These are phyloP conservation scores for Pythium insidiosum DNA, from an alignment of 352 stramenopile genomes.

Conservation along the genomic window DNA sequence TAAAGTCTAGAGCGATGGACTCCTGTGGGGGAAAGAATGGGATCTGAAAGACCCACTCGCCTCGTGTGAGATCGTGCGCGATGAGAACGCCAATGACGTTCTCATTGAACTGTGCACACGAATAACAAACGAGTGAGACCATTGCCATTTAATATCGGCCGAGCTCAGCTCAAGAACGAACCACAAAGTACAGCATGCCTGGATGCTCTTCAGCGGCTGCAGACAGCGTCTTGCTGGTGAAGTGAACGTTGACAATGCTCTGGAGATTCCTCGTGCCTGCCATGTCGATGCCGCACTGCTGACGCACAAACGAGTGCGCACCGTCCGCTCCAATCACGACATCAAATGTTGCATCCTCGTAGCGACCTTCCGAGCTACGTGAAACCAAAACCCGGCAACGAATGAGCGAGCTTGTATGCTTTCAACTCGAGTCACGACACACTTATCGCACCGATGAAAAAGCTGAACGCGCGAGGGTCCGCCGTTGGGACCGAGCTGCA, in stretches of 20 bases:
- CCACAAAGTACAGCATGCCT: slow-evolving; percentile 94
- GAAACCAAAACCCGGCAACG: too few species aligned
- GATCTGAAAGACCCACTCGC: slow-evolving; percentile 91
- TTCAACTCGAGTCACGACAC: too few species aligned
- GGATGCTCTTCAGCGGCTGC: slow-evolving; percentile 45
- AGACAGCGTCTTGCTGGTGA: slow-evolving; percentile 75
- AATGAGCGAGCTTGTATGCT: too few species aligned
- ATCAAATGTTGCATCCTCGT: slow-evolving; percentile 44
- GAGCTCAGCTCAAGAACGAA: too few species aligned
- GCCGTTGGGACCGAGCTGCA: slow-evolving; percentile 15
- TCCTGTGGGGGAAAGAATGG: slow-evolving; percentile 88
- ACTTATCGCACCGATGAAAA: slow-evolving; percentile 20
- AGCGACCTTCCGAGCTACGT: too few species aligned
- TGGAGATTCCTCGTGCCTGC: slow-evolving; percentile 75
- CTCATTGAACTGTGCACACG: slow-evolving; percentile 51
- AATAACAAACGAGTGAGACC: too few species aligned
- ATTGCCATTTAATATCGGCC: too few species aligned
- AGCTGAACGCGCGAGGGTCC: slow-evolving; percentile 20
- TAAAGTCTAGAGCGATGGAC: slow-evolving; percentile 57
- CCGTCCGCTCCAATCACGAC: slow-evolving; percentile 90
- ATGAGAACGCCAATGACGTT: slow-evolving; percentile 89
- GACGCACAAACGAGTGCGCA: slow-evolving; percentile 76
- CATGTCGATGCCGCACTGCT: slow-evolving; percentile 63
- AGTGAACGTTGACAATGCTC: slow-evolving; percentile 93
- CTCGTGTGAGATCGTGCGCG: slow-evolving; percentile 83